Base-by-base conservation (phyloP, 163 green algal genomes). In the Coccomyxa subellipsoidea region DNA sequence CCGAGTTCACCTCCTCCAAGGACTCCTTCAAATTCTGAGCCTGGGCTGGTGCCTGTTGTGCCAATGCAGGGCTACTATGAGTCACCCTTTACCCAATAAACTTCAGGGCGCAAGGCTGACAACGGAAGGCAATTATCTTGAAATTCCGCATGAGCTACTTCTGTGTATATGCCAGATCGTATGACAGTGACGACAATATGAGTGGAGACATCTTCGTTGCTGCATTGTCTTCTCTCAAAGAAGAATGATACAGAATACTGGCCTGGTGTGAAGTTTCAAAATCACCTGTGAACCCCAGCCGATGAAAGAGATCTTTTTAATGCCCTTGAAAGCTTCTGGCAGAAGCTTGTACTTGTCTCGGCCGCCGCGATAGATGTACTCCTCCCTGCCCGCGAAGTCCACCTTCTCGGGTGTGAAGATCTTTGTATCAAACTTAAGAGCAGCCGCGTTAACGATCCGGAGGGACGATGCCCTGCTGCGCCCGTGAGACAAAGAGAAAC, bases 11-110 rank as follows among this genome's bases (percentile, higher is more conserved):
- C 81, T 91, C 94, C 38, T 79, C 83, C 34, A 99, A 86, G 0
- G 92, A 97, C 75, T 99, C 97, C 5, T 91, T 87, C 82, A 99
- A 88, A 91, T 99, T 99, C 92, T 99, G 87, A 6, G 90, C 89
- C 90, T 99, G 96, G 0, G 97, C 96, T 40, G 96, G 96, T 5
- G 95, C 84, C 70, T 82, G 75, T 37, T 35, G 32, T 59, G 47
- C 47, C 47, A 59, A 27, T 12, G 15, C 47, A 12, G 15, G 21
- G 21, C 15, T 2, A 59, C 15, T 59, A 18, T 59, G 47, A 59
- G 4, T 59, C 47, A 59, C 23, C 47, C 47, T n/a, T n/a, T n/a
- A n/a, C n/a, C n/a, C n/a, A n/a, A n/a, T n/a, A n/a, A 59, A 59
- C 47, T 18, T 59, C 47, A 59, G 47, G 0, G 47, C 47, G 23